Base-by-base conservation (phyloP, 164 flowering plant genomes). In the Protea cynaroides region DNA sequence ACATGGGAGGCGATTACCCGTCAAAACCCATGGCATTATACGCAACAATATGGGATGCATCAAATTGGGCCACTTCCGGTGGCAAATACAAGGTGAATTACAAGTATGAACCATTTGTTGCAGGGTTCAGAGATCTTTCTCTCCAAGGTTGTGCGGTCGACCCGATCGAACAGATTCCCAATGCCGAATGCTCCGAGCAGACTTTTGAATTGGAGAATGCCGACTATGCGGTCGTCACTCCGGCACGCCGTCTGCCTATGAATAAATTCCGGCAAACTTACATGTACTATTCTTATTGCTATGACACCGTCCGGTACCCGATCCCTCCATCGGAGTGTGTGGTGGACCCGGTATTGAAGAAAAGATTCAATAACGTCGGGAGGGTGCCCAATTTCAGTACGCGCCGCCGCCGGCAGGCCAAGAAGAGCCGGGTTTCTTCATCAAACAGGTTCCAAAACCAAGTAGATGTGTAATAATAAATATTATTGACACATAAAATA, bases 41-140 rank as follows among this genome's bases (percentile, higher is more conserved):
- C 69, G 94, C 98, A 37, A 93, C 98, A 29, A 93, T 93, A 13
- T 93, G 98, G 98, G 97, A 93, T 21, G 98, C 92, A 0, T 91
- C 97, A 4, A 69, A 67, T 22, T 93, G 98, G 98, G 98, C 98
- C 11, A 90, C 98, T 0, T 56, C 75, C 4, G 98, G 98, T 0
- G 98, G 98, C 59, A 81, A 78, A 40, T 79, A 80, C 72, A 87
- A 84, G 55, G 92, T 83, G 24, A 64, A 88, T 65, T 93, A 93
- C 74, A 82, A 77, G 25, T 87, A 80, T 56, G 78, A 87, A 0
- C 98, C 98, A 9, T 93, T 93, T 50, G 78, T 81, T 0, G 67
- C 96, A n/a, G 88, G 84, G 29, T 87, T 81, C 72, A 72, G 67
- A 8, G 87, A 84, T 71, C 67, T 93, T 0, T 83, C 78, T 36